phyloP scores from a whole-genome alignment of 306 rosid species.

The Arachis hypogaea region DNA sequence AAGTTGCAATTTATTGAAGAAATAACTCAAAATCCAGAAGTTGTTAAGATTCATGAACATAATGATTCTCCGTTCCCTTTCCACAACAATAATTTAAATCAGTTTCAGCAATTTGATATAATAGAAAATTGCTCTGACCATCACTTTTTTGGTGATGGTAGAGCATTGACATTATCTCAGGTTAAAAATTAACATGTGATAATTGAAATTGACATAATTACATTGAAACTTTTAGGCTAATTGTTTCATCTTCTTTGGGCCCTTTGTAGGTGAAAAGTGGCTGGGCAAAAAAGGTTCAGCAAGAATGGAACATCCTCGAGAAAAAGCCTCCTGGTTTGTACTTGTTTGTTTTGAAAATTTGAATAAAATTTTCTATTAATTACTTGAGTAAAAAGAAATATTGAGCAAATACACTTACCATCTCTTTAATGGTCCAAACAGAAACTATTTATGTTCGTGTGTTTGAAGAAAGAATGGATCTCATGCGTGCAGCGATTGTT shows the following conservation, averaged over 20 bases:
- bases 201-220: constrained; percentile 8
- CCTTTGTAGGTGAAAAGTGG: constrained; percentile 60
- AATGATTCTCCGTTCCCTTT: constrained; percentile 45
- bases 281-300: constrained; percentile 91
- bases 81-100: constrained; percentile 43
- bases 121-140: constrained; percentile 73
- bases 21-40: constrained; percentile 45
- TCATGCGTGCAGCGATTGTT: constrained; percentile 77
- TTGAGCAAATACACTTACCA: constrained; percentile 35
- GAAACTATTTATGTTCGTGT: constrained; percentile 84
- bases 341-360: constrained; percentile 18
- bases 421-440: constrained; percentile 42
- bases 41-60: constrained; percentile 36
- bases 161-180: constrained; percentile 61
- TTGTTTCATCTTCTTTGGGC: constrained; percentile 25
- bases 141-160: constrained; percentile 59
- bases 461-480: constrained; percentile 92
- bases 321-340: constrained; percentile 82
- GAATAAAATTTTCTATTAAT: constrained; percentile 3
- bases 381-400: constrained; percentile 19
- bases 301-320: constrained; percentile 90
- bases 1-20: constrained; percentile 46
- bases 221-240: constrained; percentile 35
- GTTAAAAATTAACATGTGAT: constrained; percentile 49
- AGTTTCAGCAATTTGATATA: constrained; percentile 73